A percentile compares a stretch with the other conserved stretches of the same genome.
These are phyloP conservation scores for Brassica carinata DNA, from an alignment of 345 rosid species.

Conservation along the genomic window DNA sequence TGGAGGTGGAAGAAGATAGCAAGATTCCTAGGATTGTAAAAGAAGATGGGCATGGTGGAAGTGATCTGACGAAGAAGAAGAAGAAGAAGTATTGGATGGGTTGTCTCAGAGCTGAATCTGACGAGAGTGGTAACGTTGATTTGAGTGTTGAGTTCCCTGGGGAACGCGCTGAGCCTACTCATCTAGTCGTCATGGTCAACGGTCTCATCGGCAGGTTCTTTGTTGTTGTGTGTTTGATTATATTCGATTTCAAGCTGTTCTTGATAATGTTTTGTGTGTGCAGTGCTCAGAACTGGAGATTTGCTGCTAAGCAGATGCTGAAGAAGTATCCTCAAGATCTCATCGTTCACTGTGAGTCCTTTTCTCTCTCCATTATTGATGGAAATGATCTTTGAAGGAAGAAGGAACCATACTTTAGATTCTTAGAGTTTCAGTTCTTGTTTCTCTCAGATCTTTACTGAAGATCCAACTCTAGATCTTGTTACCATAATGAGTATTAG, in stretches of 20 bases:
- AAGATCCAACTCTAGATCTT: constrained; percentile 17
- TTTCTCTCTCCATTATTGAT: background rate
- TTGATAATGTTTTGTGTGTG: background rate
- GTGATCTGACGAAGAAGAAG: constrained; percentile 5
- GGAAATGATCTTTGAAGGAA: background rate
- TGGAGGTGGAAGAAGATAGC: constrained; percentile 23
- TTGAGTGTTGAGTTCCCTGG: constrained; percentile 49
- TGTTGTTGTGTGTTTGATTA: constrained; percentile 8
- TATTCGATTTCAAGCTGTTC: background rate
- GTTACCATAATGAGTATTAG: background rate
- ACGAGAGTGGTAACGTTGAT: constrained; percentile 54
- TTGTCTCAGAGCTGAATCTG: constrained; percentile 55
- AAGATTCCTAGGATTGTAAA: background rate
- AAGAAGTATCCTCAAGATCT: constrained; percentile 61
- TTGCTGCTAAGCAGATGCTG: constrained; percentile 71
- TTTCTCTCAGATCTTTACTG: background rate
- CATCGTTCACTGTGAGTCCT: constrained; percentile 68
- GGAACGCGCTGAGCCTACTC: constrained; percentile 52
- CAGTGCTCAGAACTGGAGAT: constrained; percentile 80
- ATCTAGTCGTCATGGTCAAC: constrained; percentile 80
- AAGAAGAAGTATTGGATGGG: constrained; percentile 42
- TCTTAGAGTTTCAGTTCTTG: background rate
- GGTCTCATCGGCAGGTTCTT: constrained; percentile 84
- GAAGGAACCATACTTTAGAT: constrained; percentile 1
- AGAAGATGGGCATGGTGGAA: constrained; percentile 8